Base-by-base conservation (phyloP, 1,284 basidiomycete genomes). In the Tilletia walkeri region DNA sequence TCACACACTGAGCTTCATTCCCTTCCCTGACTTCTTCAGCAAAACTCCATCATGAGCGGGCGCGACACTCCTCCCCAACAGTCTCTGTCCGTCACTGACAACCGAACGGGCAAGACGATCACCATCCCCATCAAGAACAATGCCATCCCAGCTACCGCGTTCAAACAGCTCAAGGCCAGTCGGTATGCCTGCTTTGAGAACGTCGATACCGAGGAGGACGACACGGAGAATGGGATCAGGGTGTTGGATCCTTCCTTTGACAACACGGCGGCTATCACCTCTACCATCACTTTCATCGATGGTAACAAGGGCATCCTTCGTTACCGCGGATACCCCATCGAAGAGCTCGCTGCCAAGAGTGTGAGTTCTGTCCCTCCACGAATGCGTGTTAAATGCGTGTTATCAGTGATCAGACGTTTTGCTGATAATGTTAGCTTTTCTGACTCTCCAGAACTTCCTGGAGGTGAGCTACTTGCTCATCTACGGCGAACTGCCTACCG, bases 221-320 rank as follows among this genome's bases (percentile, higher is more conserved):
- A 94, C 85, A 65, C 77, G 34, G 73, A 76, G 67, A 38, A 45
- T 18, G 66, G 68, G 6, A 24, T 75, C 18, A 61, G 74, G 20
- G 74, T 75, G 34, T 66, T 61, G 47, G 74, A 75, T 53, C 67
- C 67, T n/a, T 70, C 67, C 65, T 90, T 53, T 45, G 16, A 12
- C 91, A 94, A 94, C 77, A 94, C 93, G 1, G 92, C 93, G 47
- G 91, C 93, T 70, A 88, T 94, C 71, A 86, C 88, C 73, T 91
- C 90, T 73, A 84, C 87, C 77, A 94, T 94, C 80, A 94, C 92
- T 0, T 94, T 90, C 78, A 94, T 94, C 78, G 92, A 94, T 81
- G 93, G 72, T 7, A n/a, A 12, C 1, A n/a, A 39, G 2, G 71
- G 71, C 24, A 68, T 79, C 67, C 67, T 79, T 20, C 70, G 75